Evolutionary conservation across 148 eudicot genomes (phyloP), one percentile per base, ranked within the genome.

Genomic region (Vaccinium vitisidaea): DNA sequence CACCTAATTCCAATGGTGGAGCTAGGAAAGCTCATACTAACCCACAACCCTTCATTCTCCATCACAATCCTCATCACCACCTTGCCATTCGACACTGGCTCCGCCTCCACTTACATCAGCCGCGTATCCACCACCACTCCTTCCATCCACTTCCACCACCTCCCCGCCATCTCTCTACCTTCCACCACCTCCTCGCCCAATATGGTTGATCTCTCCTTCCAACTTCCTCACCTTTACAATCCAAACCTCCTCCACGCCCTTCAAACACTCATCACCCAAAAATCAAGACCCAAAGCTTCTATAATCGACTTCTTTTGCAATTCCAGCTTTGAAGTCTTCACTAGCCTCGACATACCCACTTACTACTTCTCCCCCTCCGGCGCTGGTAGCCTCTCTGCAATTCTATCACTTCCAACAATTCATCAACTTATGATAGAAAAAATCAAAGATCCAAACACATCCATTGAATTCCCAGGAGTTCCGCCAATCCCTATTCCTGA

Each of bases 1-100:
- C 89, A 88, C 87, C 70, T 88, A 55, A 67, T 85, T 16, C 79
- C 87, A 59, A 88, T 83, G 85, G 89, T 88, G 80, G 89, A 88
- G 80, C 85, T 88, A 14, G 89, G 78, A 1, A 85, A 85, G 80
- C 81, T 82, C 82, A 85, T 88, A 14, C 56, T 71, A 70, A 56
- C 49, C 39, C 87, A 88, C 83, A 74, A 88, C 65, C 85, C 89
- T 69, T 78, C 84, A 18, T 80, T 85, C 84, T 58, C 85, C 80
- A 63, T 88, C 69, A 56, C 13, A 8, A 58, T 88, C 87, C 50
- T 88, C 78, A 65, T 27, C 80, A 71, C 81, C 55, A 53, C 48
- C 15, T 50, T 84, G 13, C 85, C 87, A 0, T 79, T 48, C 80
- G 79, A 77, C 67, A 85, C 86, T 3, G 87, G 78, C 46, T 82